Evolutionary conservation across 1,284 basidiomycete species (phyloP).

Genomic region (Vanrija sp.): DNA sequence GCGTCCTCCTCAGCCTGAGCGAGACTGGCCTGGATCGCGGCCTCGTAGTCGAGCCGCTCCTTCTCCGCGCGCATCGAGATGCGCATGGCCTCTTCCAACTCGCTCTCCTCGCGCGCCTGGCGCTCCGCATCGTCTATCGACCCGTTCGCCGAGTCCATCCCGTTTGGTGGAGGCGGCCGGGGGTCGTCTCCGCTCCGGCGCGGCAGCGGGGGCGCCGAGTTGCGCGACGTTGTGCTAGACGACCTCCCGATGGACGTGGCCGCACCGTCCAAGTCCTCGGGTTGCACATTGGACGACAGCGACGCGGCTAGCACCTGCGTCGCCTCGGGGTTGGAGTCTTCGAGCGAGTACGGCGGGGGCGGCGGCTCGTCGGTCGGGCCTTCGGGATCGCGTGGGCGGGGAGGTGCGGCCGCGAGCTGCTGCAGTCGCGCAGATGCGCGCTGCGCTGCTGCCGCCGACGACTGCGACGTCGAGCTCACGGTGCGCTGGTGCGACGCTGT

Average conservation of each 20-base stretch:
- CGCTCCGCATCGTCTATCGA: slow-evolving; percentile 20
- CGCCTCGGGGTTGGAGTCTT: slow-evolving; percentile 43
- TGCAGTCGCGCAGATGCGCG: background rate
- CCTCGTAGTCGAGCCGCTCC: slow-evolving; percentile 39
- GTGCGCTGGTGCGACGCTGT: too few relatives aligned
- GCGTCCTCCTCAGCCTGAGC: slow-evolving; percentile 28
- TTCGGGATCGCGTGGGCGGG: background rate
- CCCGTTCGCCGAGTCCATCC: slow-evolving; percentile 11
- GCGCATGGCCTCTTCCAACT: slow-evolving; percentile 42
- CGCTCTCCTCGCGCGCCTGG: slow-evolving; percentile 37
- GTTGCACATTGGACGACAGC: background rate
- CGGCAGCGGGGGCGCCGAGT: background rate
- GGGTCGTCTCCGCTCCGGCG: background rate
- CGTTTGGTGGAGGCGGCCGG: slow-evolving; percentile 11
- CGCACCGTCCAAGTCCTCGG: background rate
- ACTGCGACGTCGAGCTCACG: background rate
- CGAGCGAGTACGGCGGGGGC: slow-evolving; percentile 39
- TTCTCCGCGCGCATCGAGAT: slow-evolving; percentile 26
- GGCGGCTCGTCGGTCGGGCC: slow-evolving; percentile 23
- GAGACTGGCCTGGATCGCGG: slow-evolving; percentile 36
- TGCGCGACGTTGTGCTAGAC: background rate
- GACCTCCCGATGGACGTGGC: background rate
- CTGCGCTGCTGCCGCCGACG: background rate
- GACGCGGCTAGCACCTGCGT: slow-evolving; percentile 12
- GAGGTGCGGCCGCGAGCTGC: background rate